Evolutionary conservation across 768 basidiomycete species (phyloP).

Genomic region (Lentinula lateritia): DNA sequence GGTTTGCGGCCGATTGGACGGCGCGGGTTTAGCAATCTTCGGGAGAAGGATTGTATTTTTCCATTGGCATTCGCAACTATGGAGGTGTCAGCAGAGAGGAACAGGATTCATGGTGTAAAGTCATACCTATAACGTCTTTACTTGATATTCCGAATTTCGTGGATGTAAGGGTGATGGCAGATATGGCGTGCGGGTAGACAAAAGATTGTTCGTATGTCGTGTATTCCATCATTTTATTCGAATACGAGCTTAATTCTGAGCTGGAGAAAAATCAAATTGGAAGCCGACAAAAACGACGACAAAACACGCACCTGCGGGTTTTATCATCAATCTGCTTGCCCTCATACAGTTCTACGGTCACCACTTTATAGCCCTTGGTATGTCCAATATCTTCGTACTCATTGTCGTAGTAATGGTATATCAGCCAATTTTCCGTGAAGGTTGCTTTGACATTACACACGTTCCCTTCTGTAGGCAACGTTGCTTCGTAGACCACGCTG

Average conservation of each 20-base stretch:
- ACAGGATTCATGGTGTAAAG: not conserved
- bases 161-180: slow-evolving; percentile 65
- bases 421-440: slow-evolving; percentile 89
- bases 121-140: slow-evolving; percentile 77
- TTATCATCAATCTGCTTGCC: slow-evolving; percentile 63
- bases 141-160: slow-evolving; percentile 87
- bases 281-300: not conserved
- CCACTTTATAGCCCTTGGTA: slow-evolving; percentile 66
- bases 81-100: not conserved
- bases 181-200: slow-evolving; percentile 63
- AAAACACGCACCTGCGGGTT: slow-evolving; percentile 53
- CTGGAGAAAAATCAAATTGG: slow-evolving; percentile 20
- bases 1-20: slow-evolving; percentile 69
- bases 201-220: slow-evolving; percentile 66
- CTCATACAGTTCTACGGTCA: slow-evolving; percentile 89
- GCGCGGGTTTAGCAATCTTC: slow-evolving; percentile 75
- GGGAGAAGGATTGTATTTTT: slow-evolving; percentile 71
- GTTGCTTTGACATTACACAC: slow-evolving; percentile 63
- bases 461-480: slow-evolving; percentile 38
- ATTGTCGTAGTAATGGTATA: slow-evolving; percentile 79
- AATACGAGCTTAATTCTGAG: slow-evolving; percentile 49
- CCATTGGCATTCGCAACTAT: slow-evolving; percentile 73
- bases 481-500: slow-evolving; percentile 60
- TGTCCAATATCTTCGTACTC: slow-evolving; percentile 37
- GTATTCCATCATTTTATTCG: slow-evolving; percentile 46